phyloP scores from a whole-genome alignment of 768 basidiomycete genomes.

The Termitomyces titanicus region DNA sequence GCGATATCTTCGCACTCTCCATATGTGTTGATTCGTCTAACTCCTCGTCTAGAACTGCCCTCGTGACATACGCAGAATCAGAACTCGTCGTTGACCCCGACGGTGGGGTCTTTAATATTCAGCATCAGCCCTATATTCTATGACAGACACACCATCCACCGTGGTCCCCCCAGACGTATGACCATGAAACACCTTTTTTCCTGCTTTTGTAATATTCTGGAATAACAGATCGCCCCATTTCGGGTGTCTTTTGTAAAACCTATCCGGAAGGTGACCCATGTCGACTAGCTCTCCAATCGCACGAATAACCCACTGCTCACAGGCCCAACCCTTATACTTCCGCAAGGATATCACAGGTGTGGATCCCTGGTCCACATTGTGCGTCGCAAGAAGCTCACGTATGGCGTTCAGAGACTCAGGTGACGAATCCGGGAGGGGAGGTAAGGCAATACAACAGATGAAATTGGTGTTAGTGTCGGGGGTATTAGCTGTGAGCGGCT shows the following conservation, averaged over 20 bases:
- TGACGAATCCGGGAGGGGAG: neutral
- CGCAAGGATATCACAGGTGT: slow-evolving; percentile 1
- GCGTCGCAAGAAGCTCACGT: neutral
- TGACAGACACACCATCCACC: neutral
- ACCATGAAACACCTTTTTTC: neutral
- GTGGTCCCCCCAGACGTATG: neutral
- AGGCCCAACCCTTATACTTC: neutral
- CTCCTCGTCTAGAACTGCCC: too few species aligned
- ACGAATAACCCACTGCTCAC: neutral
- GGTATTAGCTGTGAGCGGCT: slow-evolving; percentile 1
- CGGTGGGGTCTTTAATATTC: too few species aligned
- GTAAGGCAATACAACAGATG: neutral
- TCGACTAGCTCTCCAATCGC: neutral
- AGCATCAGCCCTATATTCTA: neutral
- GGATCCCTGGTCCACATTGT: neutral
- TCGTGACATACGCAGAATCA: too few species aligned
- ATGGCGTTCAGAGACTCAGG: neutral
- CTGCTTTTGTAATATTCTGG: neutral
- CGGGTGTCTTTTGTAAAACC: neutral
- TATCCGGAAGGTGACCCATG: neutral
- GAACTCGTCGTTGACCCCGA: too few species aligned
- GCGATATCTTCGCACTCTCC: too few species aligned
- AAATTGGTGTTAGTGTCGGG: neutral
- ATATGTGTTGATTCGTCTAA: too few species aligned
- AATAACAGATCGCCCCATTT: neutral